phyloP scores from a whole-genome alignment of 495 filamentous ascomycete species.

The Podospora bellae-mahoneyi region DNA sequence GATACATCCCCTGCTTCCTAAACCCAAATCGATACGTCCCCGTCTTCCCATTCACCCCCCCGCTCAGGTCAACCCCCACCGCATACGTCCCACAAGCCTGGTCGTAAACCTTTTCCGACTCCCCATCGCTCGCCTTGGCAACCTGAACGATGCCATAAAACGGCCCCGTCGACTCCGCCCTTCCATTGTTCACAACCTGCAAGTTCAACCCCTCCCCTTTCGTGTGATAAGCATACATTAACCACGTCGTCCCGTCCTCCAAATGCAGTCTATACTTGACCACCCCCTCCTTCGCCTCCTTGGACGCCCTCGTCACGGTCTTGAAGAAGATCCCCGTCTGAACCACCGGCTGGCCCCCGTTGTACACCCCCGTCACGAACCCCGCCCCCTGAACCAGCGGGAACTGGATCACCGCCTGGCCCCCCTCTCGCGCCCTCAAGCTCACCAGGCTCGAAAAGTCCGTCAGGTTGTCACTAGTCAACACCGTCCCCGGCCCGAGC shows the following conservation, averaged over 20 bases:
- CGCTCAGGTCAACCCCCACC: conserved; percentile 57
- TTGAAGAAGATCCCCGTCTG: conserved; percentile 71
- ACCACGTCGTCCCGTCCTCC: conserved; percentile 72
- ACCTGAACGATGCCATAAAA: conserved; percentile 75
- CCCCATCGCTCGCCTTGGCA: conserved; percentile 58
- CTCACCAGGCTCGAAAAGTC: conserved; percentile 73
- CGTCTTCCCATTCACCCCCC: conserved; percentile 51
- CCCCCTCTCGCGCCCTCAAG: conserved; percentile 52
- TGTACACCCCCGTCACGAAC: conserved; percentile 79
- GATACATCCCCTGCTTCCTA: conserved; percentile 59
- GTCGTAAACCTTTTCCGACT: conserved; percentile 70
- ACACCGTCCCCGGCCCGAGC: conserved; percentile 53
- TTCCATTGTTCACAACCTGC: conserved; percentile 44
- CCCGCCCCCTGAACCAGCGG: conserved; percentile 89
- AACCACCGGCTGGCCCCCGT: conserved; percentile 63
- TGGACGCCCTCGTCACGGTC: conserved; percentile 57
- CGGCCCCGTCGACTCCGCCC: conserved; percentile 39
- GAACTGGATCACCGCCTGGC: conserved; percentile 60
- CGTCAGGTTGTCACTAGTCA: conserved; percentile 61
- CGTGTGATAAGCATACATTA: conserved; percentile 68
- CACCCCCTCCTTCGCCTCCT: conserved; percentile 57
- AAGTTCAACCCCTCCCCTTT: conserved; percentile 44
- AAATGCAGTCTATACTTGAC: conserved; percentile 73
- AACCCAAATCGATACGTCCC: conserved; percentile 74
- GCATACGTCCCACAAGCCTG: conserved; percentile 72